Evolutionary conservation across 345 rosid genomes (phyloP).

Genomic region (Hypericum androsaemum): DNA sequence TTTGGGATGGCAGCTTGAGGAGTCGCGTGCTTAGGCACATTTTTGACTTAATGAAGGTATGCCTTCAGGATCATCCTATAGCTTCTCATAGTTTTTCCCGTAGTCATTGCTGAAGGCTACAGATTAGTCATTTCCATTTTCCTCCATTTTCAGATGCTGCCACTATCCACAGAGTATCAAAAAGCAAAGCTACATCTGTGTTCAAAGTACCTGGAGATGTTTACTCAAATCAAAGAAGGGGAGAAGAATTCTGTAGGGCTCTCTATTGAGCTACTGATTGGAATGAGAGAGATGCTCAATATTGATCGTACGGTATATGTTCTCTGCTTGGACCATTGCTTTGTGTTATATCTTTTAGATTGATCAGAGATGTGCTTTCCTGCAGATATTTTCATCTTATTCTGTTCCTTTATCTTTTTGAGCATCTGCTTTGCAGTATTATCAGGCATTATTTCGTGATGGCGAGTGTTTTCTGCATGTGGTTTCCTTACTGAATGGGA

Average conservation of each 20-base stretch:
- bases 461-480: slow-evolving; percentile 94
- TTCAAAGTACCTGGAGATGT: slow-evolving; percentile 79
- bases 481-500: slow-evolving; percentile 83
- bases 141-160: slow-evolving; percentile 37
- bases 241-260: slow-evolving; percentile 49
- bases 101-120: slow-evolving; percentile 3
- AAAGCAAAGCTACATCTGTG: slow-evolving; percentile 62
- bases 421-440: slow-evolving; percentile 49
- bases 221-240: slow-evolving; percentile 76
- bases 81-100: neutral
- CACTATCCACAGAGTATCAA: slow-evolving; percentile 50
- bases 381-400: slow-evolving; percentile 5
- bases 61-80: slow-evolving; percentile 3
- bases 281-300: slow-evolving; percentile 73
- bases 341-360: neutral
- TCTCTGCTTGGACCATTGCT: neutral
- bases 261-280: slow-evolving; percentile 66
- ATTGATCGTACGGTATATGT: slow-evolving; percentile 47
- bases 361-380: neutral
- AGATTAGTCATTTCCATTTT: slow-evolving; percentile 2
- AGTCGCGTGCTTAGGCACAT: slow-evolving; percentile 48
- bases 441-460: slow-evolving; percentile 76
- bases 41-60: slow-evolving; percentile 84
- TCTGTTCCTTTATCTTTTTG: slow-evolving; percentile 15
- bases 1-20: slow-evolving; percentile 77